Percentiles rank a stretch among this genome's conserved stretches.
phyloP scores from a whole-genome alignment of 2,329 filamentous ascomycete genomes.

The Diaporthe destruens region DNA sequence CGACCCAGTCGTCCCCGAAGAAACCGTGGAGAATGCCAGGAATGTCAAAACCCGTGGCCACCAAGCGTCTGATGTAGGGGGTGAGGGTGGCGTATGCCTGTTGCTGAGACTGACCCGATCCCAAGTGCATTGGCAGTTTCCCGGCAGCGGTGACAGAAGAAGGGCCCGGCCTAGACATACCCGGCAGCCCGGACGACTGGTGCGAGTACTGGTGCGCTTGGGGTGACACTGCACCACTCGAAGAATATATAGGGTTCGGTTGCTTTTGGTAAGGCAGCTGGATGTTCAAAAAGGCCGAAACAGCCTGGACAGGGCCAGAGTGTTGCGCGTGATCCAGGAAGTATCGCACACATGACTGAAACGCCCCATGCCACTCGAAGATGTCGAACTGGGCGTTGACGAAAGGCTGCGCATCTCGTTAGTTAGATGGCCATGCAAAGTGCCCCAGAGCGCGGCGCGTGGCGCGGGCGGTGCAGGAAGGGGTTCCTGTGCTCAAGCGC shows the following conservation, averaged over 20 bases:
- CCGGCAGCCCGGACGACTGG: slow-evolving; percentile 51
- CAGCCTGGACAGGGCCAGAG: slow-evolving; percentile 83
- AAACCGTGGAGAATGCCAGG: slow-evolving; percentile 91
- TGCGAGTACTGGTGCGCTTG: slow-evolving; percentile 47
- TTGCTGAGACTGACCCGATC: slow-evolving; percentile 38
- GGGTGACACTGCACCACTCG: slow-evolving; percentile 52
- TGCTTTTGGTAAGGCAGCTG: slow-evolving; percentile 84
- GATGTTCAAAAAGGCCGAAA: slow-evolving; percentile 94
- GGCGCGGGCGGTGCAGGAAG: slow-evolving; percentile 17
- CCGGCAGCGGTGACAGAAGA: slow-evolving; percentile 24
- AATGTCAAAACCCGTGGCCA: slow-evolving; percentile 92
- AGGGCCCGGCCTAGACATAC: slow-evolving; percentile 44
- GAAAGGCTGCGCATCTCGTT: slow-evolving; percentile 54
- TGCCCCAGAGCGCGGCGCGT: neutral
- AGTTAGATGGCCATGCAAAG: slow-evolving; percentile 32
- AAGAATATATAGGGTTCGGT: slow-evolving; percentile 58
- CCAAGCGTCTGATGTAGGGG: slow-evolving; percentile 89
- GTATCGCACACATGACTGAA: slow-evolving; percentile 89
- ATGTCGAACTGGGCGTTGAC: slow-evolving; percentile 76
- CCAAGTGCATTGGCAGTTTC: slow-evolving; percentile 34
- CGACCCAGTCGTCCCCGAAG: slow-evolving; percentile 93
- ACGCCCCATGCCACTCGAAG: slow-evolving; percentile 92
- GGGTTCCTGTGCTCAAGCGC: neutral
- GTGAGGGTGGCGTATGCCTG: slow-evolving; percentile 73
- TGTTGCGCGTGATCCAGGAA: slow-evolving; percentile 94